phyloP scores from a whole-genome alignment of 306 rosid species.

The Pterocarpus macrocarpus region DNA sequence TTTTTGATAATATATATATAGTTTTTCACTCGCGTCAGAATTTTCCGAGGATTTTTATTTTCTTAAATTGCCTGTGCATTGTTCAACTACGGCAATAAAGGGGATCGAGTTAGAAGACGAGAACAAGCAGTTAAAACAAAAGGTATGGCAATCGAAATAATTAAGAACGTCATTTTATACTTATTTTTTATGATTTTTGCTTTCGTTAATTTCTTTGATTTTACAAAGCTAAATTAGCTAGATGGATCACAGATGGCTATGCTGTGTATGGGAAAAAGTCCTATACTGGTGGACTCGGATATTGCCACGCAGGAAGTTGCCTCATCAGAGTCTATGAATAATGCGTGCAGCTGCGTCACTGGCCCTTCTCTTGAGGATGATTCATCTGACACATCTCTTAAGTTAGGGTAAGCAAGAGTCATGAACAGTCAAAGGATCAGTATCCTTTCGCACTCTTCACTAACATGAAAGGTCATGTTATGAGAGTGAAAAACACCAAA shows the following conservation, averaged over 20 bases:
- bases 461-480: no score
- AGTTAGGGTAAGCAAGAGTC: slow-evolving; percentile 44
- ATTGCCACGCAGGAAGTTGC: slow-evolving; percentile 27
- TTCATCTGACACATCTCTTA: slow-evolving; percentile 49
- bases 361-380: slow-evolving; percentile 47
- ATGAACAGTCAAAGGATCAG: no score
- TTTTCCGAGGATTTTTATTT: neutral
- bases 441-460: no score
- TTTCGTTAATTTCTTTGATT: no score
- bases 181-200: no score
- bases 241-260: slow-evolving; percentile 36
- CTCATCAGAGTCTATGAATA: slow-evolving; percentile 43
- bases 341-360: slow-evolving; percentile 31
- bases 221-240: neutral
- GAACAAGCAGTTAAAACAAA: slow-evolving; percentile 46
- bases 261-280: slow-evolving; percentile 4
- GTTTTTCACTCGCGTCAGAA: neutral
- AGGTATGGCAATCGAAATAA: slow-evolving; percentile 27
- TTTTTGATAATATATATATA: neutral
- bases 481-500: no score
- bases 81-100: slow-evolving; percentile 24
- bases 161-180: neutral
- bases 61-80: neutral
- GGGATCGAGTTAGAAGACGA: slow-evolving; percentile 33
- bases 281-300: slow-evolving; percentile 18